These are phyloP conservation scores for Amanita rubescens DNA, from an alignment of 768 basidiomycete genomes.

Conservation along the genomic window DNA sequence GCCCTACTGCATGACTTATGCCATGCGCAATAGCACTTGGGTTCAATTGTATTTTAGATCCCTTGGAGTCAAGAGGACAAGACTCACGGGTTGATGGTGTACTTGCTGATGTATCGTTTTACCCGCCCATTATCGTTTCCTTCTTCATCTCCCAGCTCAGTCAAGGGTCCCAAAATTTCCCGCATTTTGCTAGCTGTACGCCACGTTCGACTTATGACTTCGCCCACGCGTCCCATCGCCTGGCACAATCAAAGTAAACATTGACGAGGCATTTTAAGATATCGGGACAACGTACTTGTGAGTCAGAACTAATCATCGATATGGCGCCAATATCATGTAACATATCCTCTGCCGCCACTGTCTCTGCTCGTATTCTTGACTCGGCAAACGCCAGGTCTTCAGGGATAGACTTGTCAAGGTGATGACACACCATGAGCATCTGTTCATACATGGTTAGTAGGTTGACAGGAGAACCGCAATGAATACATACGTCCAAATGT, in stretches of 20 bases:
- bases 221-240: constrained; percentile 97
- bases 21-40: constrained; percentile 88
- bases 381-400: constrained; percentile 97
- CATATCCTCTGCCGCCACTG: constrained; percentile 96
- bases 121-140: constrained; percentile 82
- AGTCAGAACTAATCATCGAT: constrained; percentile 93
- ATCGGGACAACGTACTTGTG: constrained; percentile 55
- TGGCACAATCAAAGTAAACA: neutral
- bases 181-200: constrained; percentile 95
- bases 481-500: constrained; percentile 77
- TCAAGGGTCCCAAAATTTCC: constrained; percentile 67
- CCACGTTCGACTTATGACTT: constrained; percentile 92
- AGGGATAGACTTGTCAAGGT: constrained; percentile 82
- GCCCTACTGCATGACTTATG: constrained; percentile 80
- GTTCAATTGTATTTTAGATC: constrained; percentile 6
- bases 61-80: neutral
- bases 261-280: too few species aligned
- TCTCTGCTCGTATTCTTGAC: constrained; percentile 93
- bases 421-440: constrained; percentile 99
- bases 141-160: constrained; percentile 57
- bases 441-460: constrained; percentile 73
- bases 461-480: neutral
- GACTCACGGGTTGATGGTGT: constrained; percentile 93
- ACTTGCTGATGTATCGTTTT: constrained; percentile 93
- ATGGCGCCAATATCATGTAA: constrained; percentile 91